phyloP scores from a whole-genome alignment of 2,329 filamentous ascomycete species.

The Fusarium sp. region DNA sequence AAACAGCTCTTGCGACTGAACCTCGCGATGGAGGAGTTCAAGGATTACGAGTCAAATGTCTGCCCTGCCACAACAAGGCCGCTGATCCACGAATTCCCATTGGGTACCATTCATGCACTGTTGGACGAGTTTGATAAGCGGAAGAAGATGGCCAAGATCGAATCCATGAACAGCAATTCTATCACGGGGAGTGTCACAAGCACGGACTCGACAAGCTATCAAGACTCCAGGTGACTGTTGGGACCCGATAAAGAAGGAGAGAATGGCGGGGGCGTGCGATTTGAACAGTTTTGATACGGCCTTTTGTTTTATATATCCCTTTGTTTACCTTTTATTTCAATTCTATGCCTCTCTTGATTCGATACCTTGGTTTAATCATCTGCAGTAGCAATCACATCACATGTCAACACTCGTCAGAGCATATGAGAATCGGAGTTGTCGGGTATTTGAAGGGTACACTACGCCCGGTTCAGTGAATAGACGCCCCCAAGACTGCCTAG shows the following conservation, averaged over 20 bases:
- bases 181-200: conserved; percentile 27
- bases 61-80: conserved; percentile 43
- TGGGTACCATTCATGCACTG: conserved; percentile 35
- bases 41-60: conserved; percentile 50
- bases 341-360: not conserved
- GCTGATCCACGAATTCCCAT: conserved; percentile 29
- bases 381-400: too few relatives aligned
- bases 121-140: conserved; percentile 40
- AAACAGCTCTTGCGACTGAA: conserved; percentile 53
- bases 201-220: conserved; percentile 21
- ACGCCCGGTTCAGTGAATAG: too few relatives aligned
- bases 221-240: conserved; percentile 10
- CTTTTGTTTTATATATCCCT: not conserved
- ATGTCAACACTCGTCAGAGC: too few relatives aligned
- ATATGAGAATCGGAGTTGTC: too few relatives aligned
- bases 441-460: too few relatives aligned
- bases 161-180: conserved; percentile 25
- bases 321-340: not conserved
- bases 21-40: conserved; percentile 54
- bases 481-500: too few relatives aligned
- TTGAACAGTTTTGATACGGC: conserved; percentile 5
- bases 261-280: conserved; percentile 1
- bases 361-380: not conserved
- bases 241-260: not conserved
- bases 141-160: conserved; percentile 37